phyloP scores from a whole-genome alignment of 768 basidiomycete genomes.

The Podaxis pistillaris region DNA sequence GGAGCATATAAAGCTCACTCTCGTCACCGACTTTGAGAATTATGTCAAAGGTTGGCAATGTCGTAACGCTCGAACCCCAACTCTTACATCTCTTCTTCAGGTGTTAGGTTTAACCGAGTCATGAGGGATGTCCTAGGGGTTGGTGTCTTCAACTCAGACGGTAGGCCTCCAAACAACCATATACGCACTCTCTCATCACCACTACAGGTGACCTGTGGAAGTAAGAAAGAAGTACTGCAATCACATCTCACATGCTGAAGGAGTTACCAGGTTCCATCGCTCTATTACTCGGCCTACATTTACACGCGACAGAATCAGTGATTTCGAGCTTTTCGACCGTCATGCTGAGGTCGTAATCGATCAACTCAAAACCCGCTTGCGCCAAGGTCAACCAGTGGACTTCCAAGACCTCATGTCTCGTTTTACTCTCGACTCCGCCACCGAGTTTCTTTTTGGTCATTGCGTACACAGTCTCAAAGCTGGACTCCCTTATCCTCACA shows the following conservation, averaged over 20 bases:
- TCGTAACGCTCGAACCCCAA: neutral
- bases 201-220: slow-evolving; percentile 37
- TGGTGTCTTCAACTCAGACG: slow-evolving; percentile 71
- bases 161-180: slow-evolving; percentile 26
- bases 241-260: neutral
- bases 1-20: slow-evolving; percentile 54
- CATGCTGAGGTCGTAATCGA: slow-evolving; percentile 44
- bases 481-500: slow-evolving; percentile 52
- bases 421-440: slow-evolving; percentile 66
- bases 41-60: slow-evolving; percentile 50
- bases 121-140: slow-evolving; percentile 53
- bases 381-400: slow-evolving; percentile 52
- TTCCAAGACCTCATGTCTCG: slow-evolving; percentile 64
- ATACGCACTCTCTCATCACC: neutral
- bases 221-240: slow-evolving; percentile 18
- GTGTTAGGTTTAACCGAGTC: slow-evolving; percentile 39
- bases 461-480: slow-evolving; percentile 53
- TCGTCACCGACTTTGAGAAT: slow-evolving; percentile 57
- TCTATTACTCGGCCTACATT: slow-evolving; percentile 66
- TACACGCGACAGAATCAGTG: slow-evolving; percentile 53
- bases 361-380: slow-evolving; percentile 46
- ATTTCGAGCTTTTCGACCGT: slow-evolving; percentile 61
- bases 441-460: slow-evolving; percentile 63
- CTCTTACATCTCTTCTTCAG: slow-evolving; percentile 22
- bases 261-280: slow-evolving; percentile 49